Evolutionary conservation across 2,329 filamentous ascomycete species (phyloP).

Genomic region (Phialophora verrucosa): DNA sequence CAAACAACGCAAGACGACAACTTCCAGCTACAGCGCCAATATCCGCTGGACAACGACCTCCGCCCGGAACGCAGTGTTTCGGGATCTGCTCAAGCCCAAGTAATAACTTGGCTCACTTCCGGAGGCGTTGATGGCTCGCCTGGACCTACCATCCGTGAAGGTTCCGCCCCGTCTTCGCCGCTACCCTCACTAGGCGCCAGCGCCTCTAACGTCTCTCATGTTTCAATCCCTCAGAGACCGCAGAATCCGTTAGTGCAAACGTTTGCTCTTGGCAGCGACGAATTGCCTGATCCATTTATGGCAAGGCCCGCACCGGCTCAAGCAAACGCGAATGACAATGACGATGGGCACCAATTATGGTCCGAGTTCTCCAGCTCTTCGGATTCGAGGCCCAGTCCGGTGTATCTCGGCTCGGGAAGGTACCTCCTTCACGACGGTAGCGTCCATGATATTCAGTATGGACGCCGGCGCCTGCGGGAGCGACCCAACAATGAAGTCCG

Average conservation of each 20-base stretch:
- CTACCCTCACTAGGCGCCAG: too few species aligned
- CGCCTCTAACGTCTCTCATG: neutral
- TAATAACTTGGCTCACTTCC: neutral
- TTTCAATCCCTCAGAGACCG: neutral
- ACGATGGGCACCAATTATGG: neutral
- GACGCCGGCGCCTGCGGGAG: neutral
- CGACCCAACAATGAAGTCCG: neutral
- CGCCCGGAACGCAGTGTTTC: neutral
- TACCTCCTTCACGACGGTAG: neutral
- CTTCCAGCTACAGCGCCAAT: neutral
- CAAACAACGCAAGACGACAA: neutral
- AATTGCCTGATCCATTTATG: neutral
- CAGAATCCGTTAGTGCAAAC: neutral
- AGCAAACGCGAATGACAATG: neutral
- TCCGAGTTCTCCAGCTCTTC: constrained; percentile 2
- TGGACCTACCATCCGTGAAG: neutral
- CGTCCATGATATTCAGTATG: neutral
- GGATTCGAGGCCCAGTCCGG: neutral
- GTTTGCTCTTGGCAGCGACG: neutral
- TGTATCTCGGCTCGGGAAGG: neutral
- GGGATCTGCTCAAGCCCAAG: neutral
- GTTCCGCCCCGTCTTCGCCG: neutral
- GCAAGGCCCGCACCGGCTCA: neutral
- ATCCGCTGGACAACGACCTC: neutral
- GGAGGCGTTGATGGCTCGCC: neutral